Evolutionary conservation across 2,329 filamentous ascomycete species (phyloP).

Genomic region (Ophiocordyceps unilateralis): DNA sequence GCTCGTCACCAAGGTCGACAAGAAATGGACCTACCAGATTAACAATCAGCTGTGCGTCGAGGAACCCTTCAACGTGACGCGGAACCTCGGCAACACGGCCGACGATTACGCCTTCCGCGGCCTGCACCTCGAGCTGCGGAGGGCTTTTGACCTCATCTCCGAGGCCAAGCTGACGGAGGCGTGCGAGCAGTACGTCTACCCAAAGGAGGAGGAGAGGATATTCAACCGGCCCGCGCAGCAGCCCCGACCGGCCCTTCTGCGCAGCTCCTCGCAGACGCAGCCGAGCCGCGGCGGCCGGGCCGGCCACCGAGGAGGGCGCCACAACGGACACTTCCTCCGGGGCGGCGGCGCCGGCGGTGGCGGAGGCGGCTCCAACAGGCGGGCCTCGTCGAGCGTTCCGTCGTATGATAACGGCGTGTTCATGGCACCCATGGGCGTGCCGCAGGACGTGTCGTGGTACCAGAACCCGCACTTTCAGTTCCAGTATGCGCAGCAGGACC

Average conservation of each 20-base stretch:
- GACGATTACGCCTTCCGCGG: slow-evolving; percentile 90
- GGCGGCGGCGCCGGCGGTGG: slow-evolving; percentile 16
- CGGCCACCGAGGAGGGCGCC: slow-evolving; percentile 30
- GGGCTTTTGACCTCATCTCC: slow-evolving; percentile 71
- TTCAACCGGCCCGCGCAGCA: slow-evolving; percentile 39
- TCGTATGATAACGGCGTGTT: slow-evolving; percentile 33
- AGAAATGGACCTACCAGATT: slow-evolving; percentile 66
- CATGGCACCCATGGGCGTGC: slow-evolving; percentile 23
- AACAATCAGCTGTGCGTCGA: slow-evolving; percentile 88
- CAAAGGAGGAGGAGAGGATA: slow-evolving; percentile 57
- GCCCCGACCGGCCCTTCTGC: slow-evolving; percentile 36
- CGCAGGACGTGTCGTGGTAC: slow-evolving; percentile 33
- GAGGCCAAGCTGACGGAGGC: slow-evolving; percentile 65
- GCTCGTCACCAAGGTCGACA: slow-evolving; percentile 63
- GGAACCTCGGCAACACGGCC: slow-evolving; percentile 90
- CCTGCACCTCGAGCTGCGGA: slow-evolving; percentile 72
- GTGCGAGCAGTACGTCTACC: slow-evolving; percentile 78
- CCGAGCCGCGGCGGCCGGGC: slow-evolving; percentile 29
- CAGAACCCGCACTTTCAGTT: slow-evolving; percentile 23
- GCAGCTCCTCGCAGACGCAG: slow-evolving; percentile 44
- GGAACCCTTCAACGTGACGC: slow-evolving; percentile 79
- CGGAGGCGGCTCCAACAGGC: slow-evolving; percentile 23
- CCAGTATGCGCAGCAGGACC: slow-evolving; percentile 21
- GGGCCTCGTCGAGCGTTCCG: slow-evolving; percentile 33
- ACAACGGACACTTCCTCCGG: slow-evolving; percentile 19